Evolutionary conservation across 305 asterid genomes (phyloP).

Genomic region (Fraxinus greggii): DNA sequence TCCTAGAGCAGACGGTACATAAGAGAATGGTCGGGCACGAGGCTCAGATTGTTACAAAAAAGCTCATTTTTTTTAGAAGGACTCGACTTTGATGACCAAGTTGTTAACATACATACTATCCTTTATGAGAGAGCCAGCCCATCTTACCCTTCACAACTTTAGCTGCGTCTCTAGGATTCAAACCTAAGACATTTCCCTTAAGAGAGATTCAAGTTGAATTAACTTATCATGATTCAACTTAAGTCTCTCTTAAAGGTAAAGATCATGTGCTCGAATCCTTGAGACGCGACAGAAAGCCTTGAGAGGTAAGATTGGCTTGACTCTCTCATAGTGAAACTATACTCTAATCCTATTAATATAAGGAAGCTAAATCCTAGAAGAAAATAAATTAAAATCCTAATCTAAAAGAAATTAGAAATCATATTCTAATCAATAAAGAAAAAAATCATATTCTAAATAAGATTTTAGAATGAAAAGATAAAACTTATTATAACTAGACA

Average conservation of each 20-base stretch:
- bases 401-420: too few relatives aligned
- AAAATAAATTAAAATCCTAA: too few relatives aligned
- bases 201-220: neutral
- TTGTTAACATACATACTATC: too few relatives aligned
- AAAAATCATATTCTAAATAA: too few relatives aligned
- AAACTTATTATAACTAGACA: neutral
- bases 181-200: neutral
- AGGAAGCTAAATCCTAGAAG: too few relatives aligned
- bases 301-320: too few relatives aligned
- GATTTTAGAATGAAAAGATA: too few relatives aligned
- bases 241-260: neutral
- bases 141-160: too few relatives aligned
- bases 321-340: neutral
- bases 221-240: neutral
- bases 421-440: too few relatives aligned
- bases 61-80: neutral
- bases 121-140: neutral
- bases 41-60: neutral
- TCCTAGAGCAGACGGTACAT: neutral
- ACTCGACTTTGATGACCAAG: neutral
- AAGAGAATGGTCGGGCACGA: neutral
- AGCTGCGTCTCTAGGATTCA: too few relatives aligned
- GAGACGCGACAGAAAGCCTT: neutral
- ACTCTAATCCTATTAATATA: neutral
- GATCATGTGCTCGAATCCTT: neutral